Evolutionary conservation across 495 filamentous ascomycete genomes (phyloP).

Genomic region (Penicillium roqueforti): DNA sequence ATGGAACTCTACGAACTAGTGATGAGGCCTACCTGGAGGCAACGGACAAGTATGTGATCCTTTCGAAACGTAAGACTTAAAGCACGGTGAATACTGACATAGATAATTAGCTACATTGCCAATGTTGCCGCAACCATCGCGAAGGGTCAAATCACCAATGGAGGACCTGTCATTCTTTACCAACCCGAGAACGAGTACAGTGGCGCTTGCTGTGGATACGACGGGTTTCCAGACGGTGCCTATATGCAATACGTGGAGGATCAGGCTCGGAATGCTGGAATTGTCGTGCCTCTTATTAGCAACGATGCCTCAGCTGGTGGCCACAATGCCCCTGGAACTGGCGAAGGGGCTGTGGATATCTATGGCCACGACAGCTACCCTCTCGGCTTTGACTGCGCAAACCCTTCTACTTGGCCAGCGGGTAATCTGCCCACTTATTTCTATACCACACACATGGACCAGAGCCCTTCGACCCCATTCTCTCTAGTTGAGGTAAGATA

Average conservation of each 20-base stretch:
- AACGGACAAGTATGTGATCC: slow-evolving; percentile 50
- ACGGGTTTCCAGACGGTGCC: slow-evolving; percentile 49
- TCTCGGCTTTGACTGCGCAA: slow-evolving; percentile 57
- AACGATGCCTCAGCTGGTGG: slow-evolving; percentile 64
- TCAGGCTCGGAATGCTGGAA: slow-evolving; percentile 61
- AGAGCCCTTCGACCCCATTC: slow-evolving; percentile 64
- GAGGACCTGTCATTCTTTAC: slow-evolving; percentile 69
- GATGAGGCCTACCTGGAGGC: slow-evolving; percentile 59
- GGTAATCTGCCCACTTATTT: slow-evolving; percentile 44
- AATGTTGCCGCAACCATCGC: slow-evolving; percentile 61
- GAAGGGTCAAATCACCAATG: slow-evolving; percentile 72
- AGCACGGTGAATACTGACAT: neutral
- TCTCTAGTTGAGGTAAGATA: slow-evolving; percentile 56
- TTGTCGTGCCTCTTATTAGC: slow-evolving; percentile 70
- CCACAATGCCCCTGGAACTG: slow-evolving; percentile 62
- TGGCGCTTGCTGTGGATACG: slow-evolving; percentile 33
- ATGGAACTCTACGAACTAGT: slow-evolving; percentile 55
- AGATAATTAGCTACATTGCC: slow-evolving; percentile 25
- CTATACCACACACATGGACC: slow-evolving; percentile 46
- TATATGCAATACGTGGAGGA: slow-evolving; percentile 71
- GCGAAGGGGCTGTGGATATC: slow-evolving; percentile 64
- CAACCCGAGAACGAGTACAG: slow-evolving; percentile 81
- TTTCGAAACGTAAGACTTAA: neutral
- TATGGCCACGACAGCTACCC: slow-evolving; percentile 77
- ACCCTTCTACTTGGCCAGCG: slow-evolving; percentile 48